Percentiles rank a stretch among this genome's conserved stretches.
phyloP scores from a whole-genome alignment of 345 rosid genomes.

The Dipteronia dyeriana region DNA sequence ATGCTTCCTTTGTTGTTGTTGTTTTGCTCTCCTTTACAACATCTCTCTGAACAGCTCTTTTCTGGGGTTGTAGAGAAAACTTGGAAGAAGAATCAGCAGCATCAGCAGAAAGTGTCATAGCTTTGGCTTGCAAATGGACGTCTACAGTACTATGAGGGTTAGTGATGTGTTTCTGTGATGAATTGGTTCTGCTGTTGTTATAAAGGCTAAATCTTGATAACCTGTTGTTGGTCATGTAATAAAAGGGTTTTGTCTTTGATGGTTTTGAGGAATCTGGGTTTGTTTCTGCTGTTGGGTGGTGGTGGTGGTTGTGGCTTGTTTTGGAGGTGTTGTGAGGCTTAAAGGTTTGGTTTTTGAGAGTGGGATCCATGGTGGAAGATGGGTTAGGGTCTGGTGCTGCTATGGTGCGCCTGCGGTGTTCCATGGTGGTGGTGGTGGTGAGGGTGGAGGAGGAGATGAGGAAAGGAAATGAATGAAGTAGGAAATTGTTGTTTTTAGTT shows the following conservation, averaged over 20 bases:
- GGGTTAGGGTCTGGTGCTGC: constrained; percentile 27
- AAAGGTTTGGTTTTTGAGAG: constrained; percentile 23
- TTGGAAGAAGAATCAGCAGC: constrained; percentile 42
- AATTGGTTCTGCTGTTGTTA: constrained; percentile 24
- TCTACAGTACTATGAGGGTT: constrained; percentile 20
- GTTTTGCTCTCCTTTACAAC: constrained; percentile 19
- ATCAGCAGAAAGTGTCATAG: constrained; percentile 55
- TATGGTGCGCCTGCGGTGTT: constrained; percentile 37
- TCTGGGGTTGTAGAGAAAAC: constrained; percentile 25
- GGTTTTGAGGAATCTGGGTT: constrained; percentile 27
- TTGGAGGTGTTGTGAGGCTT: constrained; percentile 16
- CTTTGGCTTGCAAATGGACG: constrained; percentile 50
- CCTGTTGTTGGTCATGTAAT: constrained; percentile 20
- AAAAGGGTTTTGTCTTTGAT: constrained; percentile 17
- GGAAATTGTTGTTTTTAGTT: neutral
- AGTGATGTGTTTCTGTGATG: constrained; percentile 21
- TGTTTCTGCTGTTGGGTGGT: constrained; percentile 15
- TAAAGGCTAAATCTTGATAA: constrained; percentile 22
- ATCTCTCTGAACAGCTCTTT: constrained; percentile 10
- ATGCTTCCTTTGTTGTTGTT: constrained; percentile 22
- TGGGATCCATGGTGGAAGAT: constrained; percentile 38
- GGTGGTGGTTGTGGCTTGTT: neutral
- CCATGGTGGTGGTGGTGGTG: constrained; percentile 30
- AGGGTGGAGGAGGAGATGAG: constrained; percentile 9
- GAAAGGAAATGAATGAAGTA: neutral